Conservation (phyloP, 805 yeast genomes). For the Wickerhamomyces strasburgensis region DNA sequence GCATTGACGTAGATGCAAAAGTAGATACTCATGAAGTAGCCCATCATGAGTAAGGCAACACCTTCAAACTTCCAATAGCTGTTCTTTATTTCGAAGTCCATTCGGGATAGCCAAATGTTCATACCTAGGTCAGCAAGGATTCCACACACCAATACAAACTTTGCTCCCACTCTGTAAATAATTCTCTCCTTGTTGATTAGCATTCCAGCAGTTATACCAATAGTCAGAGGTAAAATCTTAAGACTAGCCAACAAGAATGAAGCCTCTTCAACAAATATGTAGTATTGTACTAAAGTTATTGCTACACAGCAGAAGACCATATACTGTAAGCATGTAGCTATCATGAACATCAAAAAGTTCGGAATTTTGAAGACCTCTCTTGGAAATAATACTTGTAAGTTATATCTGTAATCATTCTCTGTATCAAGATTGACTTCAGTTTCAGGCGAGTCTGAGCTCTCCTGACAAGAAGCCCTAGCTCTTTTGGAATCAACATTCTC, state of each 20-base stretch:
- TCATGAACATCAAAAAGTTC: slow-evolving; percentile 23
- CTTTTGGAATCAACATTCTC: slow-evolving; percentile 3
- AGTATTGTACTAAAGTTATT: slow-evolving; percentile 23
- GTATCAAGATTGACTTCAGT: slow-evolving; percentile 3
- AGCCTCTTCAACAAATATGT: slow-evolving; percentile 24
- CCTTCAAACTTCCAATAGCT: slow-evolving; percentile 28
- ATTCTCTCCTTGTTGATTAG: slow-evolving; percentile 19
- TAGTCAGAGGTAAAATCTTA: slow-evolving; percentile 30
- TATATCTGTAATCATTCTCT: slow-evolving; percentile 10
- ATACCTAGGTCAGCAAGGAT: background rate
- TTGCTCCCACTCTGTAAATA: slow-evolving; percentile 22
- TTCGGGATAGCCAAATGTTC: slow-evolving; percentile 22
- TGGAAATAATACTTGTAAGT: slow-evolving; percentile 26
- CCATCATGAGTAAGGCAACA: slow-evolving; percentile 22
- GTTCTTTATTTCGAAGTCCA: slow-evolving; percentile 11
- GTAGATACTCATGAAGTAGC: slow-evolving; percentile 26
- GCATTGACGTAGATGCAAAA: slow-evolving; percentile 31
- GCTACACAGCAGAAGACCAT: slow-evolving; percentile 20
- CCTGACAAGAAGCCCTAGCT: background rate
- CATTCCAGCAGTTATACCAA: slow-evolving; percentile 29
- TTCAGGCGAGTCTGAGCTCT: slow-evolving; percentile 3
- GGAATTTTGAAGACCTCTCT: slow-evolving; percentile 23
- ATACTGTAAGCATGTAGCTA: slow-evolving; percentile 19
- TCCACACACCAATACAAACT: slow-evolving; percentile 14
- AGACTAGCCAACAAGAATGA: slow-evolving; percentile 32